Evolutionary conservation across 768 basidiomycete species (phyloP).

Genomic region (Trichaptum fuscoviolaceum): DNA sequence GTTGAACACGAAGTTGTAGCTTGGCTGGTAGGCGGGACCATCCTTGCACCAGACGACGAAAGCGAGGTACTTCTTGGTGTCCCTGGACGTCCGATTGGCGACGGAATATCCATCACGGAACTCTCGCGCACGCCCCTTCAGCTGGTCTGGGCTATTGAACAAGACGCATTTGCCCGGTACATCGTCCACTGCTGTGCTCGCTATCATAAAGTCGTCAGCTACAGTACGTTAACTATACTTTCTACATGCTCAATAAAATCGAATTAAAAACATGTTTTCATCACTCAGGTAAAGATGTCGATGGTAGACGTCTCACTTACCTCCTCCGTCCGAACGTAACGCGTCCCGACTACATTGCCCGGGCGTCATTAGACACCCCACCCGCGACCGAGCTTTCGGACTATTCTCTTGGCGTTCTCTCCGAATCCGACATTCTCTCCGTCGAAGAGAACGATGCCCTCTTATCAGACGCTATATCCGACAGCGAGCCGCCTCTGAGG

Average conservation of each 20-base stretch:
- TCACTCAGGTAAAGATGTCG: slow-evolving; percentile 33
- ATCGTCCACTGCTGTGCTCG: slow-evolving; percentile 80
- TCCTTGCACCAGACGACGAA: slow-evolving; percentile 45
- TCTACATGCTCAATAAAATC: background rate
- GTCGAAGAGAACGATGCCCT: background rate
- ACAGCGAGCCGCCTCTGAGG: background rate
- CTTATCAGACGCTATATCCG: background rate
- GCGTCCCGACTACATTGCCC: slow-evolving; percentile 46
- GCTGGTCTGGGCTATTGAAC: slow-evolving; percentile 66
- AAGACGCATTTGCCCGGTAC: slow-evolving; percentile 73
- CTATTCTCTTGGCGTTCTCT: slow-evolving; percentile 25
- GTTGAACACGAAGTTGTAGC: slow-evolving; percentile 56
- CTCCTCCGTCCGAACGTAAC: slow-evolving; percentile 74
- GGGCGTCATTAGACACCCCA: slow-evolving; percentile 55
- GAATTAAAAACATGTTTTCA: background rate
- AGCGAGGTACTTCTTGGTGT: slow-evolving; percentile 19
- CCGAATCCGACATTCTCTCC: slow-evolving; percentile 6
- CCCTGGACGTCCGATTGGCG: slow-evolving; percentile 45
- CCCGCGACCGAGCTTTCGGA: slow-evolving; percentile 60
- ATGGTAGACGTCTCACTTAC: slow-evolving; percentile 64
- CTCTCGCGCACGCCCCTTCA: slow-evolving; percentile 59
- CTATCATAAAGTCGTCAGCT: slow-evolving; percentile 75
- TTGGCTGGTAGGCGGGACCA: slow-evolving; percentile 61
- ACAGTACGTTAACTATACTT: slow-evolving; percentile 48
- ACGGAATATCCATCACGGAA: slow-evolving; percentile 53